Evolutionary conservation across 2,329 filamentous ascomycete genomes (phyloP).

Genomic region (Rhexocercosporidium sp.): DNA sequence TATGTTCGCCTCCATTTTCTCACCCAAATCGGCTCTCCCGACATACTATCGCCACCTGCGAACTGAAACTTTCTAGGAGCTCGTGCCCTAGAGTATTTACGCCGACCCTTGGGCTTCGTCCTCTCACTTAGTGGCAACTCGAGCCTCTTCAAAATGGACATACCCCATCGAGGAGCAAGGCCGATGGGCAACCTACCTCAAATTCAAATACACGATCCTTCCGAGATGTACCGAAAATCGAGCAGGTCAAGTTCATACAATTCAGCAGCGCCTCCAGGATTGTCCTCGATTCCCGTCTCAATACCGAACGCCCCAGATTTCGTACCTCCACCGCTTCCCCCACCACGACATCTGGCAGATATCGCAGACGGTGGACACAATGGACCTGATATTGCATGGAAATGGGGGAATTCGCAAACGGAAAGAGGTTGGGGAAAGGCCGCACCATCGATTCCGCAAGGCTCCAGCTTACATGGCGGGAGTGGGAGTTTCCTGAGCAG

Average conservation of each 20-base stretch:
- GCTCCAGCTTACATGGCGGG: conserved; percentile 54
- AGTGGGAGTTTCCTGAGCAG: conserved; percentile 49
- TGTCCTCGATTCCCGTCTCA: conserved; percentile 60
- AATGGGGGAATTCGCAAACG: conserved; percentile 64
- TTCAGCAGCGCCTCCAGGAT: conserved; percentile 45
- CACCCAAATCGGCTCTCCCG: conserved; percentile 33
- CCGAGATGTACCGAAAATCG: conserved; percentile 38
- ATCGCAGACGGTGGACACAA: conserved; percentile 57
- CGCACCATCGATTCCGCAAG: conserved; percentile 50
- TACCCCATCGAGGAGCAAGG: conserved; percentile 42
- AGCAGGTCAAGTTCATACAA: conserved; percentile 37
- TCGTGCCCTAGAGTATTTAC: conserved; percentile 20
- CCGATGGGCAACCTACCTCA: conserved; percentile 43
- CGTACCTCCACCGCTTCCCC: conserved; percentile 68
- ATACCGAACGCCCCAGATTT: conserved; percentile 61
- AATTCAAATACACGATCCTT: conserved; percentile 48
- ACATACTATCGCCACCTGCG: conserved; percentile 37
- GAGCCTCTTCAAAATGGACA: conserved; percentile 47
- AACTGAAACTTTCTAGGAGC: conserved; percentile 25
- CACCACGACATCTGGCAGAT: conserved; percentile 62
- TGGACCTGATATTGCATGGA: conserved; percentile 60
- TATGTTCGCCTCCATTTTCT: conserved; percentile 36
- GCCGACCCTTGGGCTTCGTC: conserved; percentile 21
- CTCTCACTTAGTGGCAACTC: conserved; percentile 38
- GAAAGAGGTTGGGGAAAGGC: conserved; percentile 51